phyloP scores from a whole-genome alignment of 345 rosid species.

The Lepidium africanum region DNA sequence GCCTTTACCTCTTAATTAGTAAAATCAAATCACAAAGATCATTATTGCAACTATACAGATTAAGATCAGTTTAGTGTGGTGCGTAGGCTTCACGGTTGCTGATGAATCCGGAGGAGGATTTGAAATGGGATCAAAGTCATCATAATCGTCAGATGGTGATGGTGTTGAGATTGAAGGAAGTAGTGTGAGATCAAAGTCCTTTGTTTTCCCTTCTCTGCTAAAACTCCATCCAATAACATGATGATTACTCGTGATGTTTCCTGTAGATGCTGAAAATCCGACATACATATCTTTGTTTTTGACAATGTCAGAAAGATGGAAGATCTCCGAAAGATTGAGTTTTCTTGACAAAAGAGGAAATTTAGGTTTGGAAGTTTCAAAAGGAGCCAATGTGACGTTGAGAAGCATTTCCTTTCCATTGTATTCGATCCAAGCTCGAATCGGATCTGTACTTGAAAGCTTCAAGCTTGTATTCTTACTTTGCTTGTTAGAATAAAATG shows the following conservation, averaged over 20 bases:
- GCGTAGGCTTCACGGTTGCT: background rate
- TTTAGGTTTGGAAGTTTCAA: conserved; percentile 26
- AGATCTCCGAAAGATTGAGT: conserved; percentile 33
- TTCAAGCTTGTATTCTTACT: conserved; percentile 23
- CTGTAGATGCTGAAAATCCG: conserved; percentile 59
- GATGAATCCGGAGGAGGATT: conserved; percentile 8
- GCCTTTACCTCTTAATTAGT: background rate
- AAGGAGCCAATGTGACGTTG: conserved; percentile 44
- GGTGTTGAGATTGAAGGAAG: conserved; percentile 43
- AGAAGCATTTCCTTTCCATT: conserved; percentile 30
- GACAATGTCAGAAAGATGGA: conserved; percentile 41
- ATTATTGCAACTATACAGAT: background rate
- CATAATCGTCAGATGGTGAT: background rate
- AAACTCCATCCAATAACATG: conserved; percentile 61
- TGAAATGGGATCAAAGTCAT: conserved; percentile 6
- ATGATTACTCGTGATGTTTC: conserved; percentile 31
- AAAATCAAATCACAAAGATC: conserved; percentile 4
- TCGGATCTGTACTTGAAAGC: conserved; percentile 31
- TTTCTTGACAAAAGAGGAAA: conserved; percentile 42
- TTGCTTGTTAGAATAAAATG: conserved; percentile 27
- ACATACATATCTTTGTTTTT: conserved; percentile 35
- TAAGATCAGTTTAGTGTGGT: background rate
- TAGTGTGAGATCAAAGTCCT: conserved; percentile 30
- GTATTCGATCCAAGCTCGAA: conserved; percentile 61
- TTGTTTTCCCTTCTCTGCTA: conserved; percentile 37